Evolutionary conservation across 805 yeast species (phyloP), one percentile per base, ranked within the genome.

Genomic region (Zygotorulaspora chibaensis): DNA sequence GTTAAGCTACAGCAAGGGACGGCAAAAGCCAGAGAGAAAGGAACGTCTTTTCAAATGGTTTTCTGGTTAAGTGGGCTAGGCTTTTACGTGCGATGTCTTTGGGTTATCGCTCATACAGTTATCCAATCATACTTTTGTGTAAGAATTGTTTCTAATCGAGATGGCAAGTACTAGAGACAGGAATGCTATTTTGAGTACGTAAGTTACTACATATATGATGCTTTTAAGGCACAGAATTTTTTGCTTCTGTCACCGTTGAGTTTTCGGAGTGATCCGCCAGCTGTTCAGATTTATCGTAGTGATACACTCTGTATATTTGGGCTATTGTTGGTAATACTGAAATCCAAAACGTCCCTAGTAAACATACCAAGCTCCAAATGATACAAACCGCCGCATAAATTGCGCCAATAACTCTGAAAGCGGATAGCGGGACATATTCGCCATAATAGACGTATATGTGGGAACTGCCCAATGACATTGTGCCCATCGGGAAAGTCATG

Each of bases 401-500:
- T 5, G 81, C 71, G 11, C 83, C 77, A 20, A 86, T 52, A 8
- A 83, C 81, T 51, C 77, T 72, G 64, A 87, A 85, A 0, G 85
- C 79, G 9, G 63, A 57, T 53, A 84, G 59, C 6, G 63, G 64
- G 7, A 57, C 60, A 16, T 45, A 49, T 13, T 46, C 40, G 2
- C 75, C 75, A 39, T 76, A 77, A 2, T 74, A 59, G 3, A 50
- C 55, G 35, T 71, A 81, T 15, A 88, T 58, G 54, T 79, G 75
- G 8, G 70, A 63, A 47, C 79, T 74, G 2, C 87, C 79, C 11
- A 84, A 61, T 0, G 83, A 71, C 83, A 86, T 80, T 0, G 95
- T 87, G 2, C 96, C 96, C 55, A 88, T 57, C 3, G 96, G 96
- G 81, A 89, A 89, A 52, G 96, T 85, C 71, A 85, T 77, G 13